Conservation (phyloP, 2,329 filamentous ascomycete species). For the Blastomyces emzantsi region DNA sequence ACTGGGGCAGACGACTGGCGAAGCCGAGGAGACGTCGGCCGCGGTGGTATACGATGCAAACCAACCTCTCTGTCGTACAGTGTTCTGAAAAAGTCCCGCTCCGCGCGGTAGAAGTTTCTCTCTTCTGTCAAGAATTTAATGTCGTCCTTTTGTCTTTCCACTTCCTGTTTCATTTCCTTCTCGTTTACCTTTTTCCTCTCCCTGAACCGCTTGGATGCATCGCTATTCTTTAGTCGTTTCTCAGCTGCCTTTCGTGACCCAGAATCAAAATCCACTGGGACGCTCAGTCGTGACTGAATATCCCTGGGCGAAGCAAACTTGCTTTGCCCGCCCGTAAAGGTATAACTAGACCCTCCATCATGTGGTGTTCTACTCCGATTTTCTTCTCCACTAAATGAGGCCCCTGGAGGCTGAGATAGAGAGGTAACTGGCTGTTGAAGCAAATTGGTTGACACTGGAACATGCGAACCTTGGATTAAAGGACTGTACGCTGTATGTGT, state of each 20-base stretch:
- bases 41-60: slow-evolving; percentile 10
- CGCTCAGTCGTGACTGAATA: slow-evolving; percentile 26
- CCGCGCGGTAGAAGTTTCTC: slow-evolving; percentile 32
- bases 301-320: not conserved
- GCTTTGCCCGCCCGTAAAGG: not conserved
- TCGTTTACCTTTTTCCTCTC: slow-evolving; percentile 34
- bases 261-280: slow-evolving; percentile 33
- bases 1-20: slow-evolving; percentile 1
- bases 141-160: slow-evolving; percentile 29
- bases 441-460: slow-evolving; percentile 9
- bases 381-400: slow-evolving; percentile 6
- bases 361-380: not conserved
- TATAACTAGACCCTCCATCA: not conserved
- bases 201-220: slow-evolving; percentile 35
- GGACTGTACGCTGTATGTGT: slow-evolving; percentile 14
- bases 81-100: slow-evolving; percentile 35
- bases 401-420: slow-evolving; percentile 3
- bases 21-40: slow-evolving; percentile 14
- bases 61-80: slow-evolving; percentile 13
- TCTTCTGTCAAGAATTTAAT: slow-evolving; percentile 28
- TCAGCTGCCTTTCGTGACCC: slow-evolving; percentile 35
- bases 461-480: slow-evolving; percentile 14
- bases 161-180: slow-evolving; percentile 31
- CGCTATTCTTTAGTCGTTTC: slow-evolving; percentile 37
- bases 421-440: slow-evolving; percentile 12